A percentile compares a stretch with the other conserved stretches of the same genome.
phyloP scores from a whole-genome alignment of 192 early-diverging fungal genomes.

The Rhizophagus clarus region DNA sequence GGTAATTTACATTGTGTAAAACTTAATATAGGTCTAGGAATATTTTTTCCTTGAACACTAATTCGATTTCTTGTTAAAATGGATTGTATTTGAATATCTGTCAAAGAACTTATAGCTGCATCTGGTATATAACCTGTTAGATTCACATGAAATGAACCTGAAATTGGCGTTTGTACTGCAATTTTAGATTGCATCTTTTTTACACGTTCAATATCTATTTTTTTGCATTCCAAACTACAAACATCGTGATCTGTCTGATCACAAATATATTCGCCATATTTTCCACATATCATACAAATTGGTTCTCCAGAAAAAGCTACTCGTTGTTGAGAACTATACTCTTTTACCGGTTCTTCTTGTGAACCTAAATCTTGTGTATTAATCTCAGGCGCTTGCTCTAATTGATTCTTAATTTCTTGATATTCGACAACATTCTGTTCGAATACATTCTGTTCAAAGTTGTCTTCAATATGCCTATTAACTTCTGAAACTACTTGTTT shows the following conservation, averaged over 20 bases:
- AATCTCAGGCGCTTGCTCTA: background rate
- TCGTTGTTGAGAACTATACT: background rate
- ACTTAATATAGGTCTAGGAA: conserved; percentile 45
- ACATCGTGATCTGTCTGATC: conserved; percentile 24
- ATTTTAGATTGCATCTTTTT: no score
- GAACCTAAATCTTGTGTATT: background rate
- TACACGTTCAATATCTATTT: conserved; percentile 20
- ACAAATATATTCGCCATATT: conserved; percentile 29
- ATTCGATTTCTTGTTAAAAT: conserved; percentile 46
- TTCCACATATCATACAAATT: background rate
- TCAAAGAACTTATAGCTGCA: conserved; percentile 9
- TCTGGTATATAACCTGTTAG: conserved; percentile 14
- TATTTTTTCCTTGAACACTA: conserved; percentile 39
- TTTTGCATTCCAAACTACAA: conserved; percentile 24
- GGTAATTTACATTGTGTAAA: conserved; percentile 51
- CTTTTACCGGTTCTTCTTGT: background rate
- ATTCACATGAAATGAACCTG: conserved; percentile 14
- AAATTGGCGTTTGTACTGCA: background rate
- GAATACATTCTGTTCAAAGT: background rate
- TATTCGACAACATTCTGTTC: background rate
- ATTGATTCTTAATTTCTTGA: background rate
- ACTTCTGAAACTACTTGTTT: background rate
- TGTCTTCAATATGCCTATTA: background rate
- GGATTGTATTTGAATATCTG: conserved; percentile 13
- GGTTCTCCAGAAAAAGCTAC: background rate